A percentile compares a stretch with the other conserved stretches of the same genome.
These are phyloP conservation scores for Inga laurina DNA, from an alignment of 306 rosid genomes.

Conservation along the genomic window DNA sequence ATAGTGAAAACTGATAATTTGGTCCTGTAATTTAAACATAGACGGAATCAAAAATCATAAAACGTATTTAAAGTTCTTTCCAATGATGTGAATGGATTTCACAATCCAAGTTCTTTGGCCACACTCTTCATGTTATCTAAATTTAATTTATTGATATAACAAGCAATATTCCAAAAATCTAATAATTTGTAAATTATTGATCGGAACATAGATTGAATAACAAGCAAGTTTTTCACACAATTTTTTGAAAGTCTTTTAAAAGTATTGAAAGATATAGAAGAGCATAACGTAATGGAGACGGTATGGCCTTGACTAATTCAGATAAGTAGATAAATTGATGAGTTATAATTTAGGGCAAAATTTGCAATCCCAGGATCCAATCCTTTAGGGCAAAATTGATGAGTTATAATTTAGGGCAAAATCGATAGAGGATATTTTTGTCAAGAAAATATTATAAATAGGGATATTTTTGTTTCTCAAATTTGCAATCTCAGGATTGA, in stretches of 20 bases:
- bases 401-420: no score
- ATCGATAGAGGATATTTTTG: no score
- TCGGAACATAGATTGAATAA: neutral
- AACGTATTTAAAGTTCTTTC: slow-evolving; percentile 4
- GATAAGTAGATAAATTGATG: no score
- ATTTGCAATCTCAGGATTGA: no score
- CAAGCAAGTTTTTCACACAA: slow-evolving; percentile 5
- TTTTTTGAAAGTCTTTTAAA: neutral
- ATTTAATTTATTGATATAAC: neutral
- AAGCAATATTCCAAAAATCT: neutral
- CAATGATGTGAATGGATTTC: neutral
- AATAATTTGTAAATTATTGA: neutral
- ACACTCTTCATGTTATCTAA: neutral
- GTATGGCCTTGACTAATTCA: neutral
- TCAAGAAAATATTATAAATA: no score
- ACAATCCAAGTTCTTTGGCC: slow-evolving; percentile 4
- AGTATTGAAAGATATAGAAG: slow-evolving; percentile 12
- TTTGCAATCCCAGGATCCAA: no score
- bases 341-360: no score
- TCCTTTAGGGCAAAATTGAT: no score
- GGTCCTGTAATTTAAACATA: no score
- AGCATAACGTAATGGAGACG: slow-evolving; percentile 3
- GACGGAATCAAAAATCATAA: neutral
- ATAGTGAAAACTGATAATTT: no score
- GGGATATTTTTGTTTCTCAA: no score